phyloP scores from a whole-genome alignment of 768 basidiomycete genomes.

The Trametes sanguinea region DNA sequence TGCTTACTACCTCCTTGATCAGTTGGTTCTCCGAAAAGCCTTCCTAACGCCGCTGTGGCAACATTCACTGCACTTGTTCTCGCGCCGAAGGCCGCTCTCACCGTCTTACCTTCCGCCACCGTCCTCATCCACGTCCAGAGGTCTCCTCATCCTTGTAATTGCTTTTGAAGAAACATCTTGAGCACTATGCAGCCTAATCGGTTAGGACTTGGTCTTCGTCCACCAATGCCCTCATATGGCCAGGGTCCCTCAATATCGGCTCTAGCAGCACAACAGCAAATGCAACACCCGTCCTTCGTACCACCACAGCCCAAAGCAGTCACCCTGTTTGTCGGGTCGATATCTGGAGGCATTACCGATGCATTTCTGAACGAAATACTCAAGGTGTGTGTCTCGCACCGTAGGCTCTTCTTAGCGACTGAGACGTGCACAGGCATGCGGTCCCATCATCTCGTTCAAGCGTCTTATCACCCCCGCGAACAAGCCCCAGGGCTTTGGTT shows the following conservation, averaged over 20 bases:
- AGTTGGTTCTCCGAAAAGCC: too few relatives aligned
- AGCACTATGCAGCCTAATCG: constrained; percentile 69
- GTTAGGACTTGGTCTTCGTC: constrained; percentile 86
- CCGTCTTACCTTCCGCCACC: too few relatives aligned
- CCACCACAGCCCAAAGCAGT: constrained; percentile 75
- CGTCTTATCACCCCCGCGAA: constrained; percentile 90
- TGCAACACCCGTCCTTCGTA: constrained; percentile 54
- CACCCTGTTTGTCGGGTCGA: constrained; percentile 89
- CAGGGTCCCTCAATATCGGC: constrained; percentile 91
- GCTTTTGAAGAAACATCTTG: background rate
- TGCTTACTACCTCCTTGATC: too few relatives aligned
- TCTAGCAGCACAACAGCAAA: constrained; percentile 83
- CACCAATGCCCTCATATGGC: constrained; percentile 83
- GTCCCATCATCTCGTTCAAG: constrained; percentile 87
- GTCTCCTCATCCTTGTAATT: background rate
- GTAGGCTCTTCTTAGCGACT: background rate
- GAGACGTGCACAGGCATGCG: constrained; percentile 68
- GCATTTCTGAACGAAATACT: constrained; percentile 77
- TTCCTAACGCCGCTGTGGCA: too few relatives aligned
- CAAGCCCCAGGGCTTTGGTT: constrained; percentile 95
- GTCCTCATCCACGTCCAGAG: too few relatives aligned
- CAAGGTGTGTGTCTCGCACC: constrained; percentile 49
- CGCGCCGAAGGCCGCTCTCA: too few relatives aligned
- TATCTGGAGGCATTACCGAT: constrained; percentile 91
- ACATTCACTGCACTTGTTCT: too few relatives aligned